Evolutionary conservation across 176 grass and related monocot genomes (phyloP).

Genomic region (Oryza coarctata): DNA sequence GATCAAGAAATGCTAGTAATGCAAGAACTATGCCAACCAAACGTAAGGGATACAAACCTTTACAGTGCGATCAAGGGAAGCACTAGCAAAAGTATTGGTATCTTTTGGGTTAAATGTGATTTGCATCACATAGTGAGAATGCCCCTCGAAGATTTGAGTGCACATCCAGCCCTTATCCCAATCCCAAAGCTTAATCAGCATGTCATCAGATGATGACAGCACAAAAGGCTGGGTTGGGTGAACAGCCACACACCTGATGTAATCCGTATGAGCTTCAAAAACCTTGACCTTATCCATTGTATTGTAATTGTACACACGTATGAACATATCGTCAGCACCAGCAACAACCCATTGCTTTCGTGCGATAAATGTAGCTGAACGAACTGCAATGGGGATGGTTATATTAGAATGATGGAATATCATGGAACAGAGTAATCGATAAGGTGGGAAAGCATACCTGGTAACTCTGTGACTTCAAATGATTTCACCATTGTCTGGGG

Average conservation of each 20-base stretch:
- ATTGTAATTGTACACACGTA: constrained; percentile 93
- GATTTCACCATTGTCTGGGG: constrained; percentile 96
- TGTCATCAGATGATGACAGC: constrained; percentile 96
- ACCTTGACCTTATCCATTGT: constrained; percentile 97
- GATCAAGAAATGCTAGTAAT: constrained; percentile 2
- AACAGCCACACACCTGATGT: constrained; percentile 96
- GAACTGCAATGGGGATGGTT: constrained; percentile 58
- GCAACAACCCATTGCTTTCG: constrained; percentile 96
- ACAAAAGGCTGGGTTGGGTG: constrained; percentile 96
- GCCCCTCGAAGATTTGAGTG: constrained; percentile 98
- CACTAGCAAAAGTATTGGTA: constrained; percentile 97
- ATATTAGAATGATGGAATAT: constrained; percentile 32
- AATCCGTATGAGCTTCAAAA: constrained; percentile 92
- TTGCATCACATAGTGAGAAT: constrained; percentile 99
- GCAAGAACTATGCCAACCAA: neutral
- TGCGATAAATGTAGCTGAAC: constrained; percentile 88
- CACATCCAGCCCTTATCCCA: constrained; percentile 98
- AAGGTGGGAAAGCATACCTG: constrained; percentile 48
- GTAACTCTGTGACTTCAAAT: constrained; percentile 98
- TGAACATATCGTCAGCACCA: constrained; percentile 97
- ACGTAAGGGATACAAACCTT: constrained; percentile 52
- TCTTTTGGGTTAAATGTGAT: constrained; percentile 99
- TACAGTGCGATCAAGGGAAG: constrained; percentile 93
- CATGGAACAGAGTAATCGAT: neutral
- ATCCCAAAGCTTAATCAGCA: constrained; percentile 99